Conservation (phyloP, 2,329 filamentous ascomycete species). For the Paraphaeosphaeria minitans region DNA sequence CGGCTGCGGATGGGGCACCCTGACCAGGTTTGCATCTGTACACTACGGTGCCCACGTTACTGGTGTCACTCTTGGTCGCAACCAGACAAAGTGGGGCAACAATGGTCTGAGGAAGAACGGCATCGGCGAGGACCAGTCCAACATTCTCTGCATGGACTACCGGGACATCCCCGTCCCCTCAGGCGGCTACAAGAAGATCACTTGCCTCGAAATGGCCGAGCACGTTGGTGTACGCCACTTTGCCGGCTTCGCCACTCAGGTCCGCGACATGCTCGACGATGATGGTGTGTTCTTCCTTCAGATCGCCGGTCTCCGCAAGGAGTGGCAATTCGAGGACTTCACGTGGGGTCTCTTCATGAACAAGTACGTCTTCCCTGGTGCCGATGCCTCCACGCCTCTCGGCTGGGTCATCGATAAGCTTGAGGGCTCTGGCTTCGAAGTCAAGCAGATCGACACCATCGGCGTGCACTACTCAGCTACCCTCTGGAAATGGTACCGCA, state of each 20-base stretch:
- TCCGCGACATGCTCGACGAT: constrained; percentile 94
- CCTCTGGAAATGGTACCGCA: constrained; percentile 97
- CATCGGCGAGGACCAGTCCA: constrained; percentile 84
- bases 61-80: constrained; percentile 91
- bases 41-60: constrained; percentile 87
- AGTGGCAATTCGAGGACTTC: constrained; percentile 97
- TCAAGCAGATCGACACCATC: constrained; percentile 91
- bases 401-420: constrained; percentile 84
- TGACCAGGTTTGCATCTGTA: constrained; percentile 88
- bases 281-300: constrained; percentile 96
- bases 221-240: constrained; percentile 96
- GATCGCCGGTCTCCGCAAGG: constrained; percentile 89
- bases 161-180: constrained; percentile 84
- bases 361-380: constrained; percentile 98
- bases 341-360: constrained; percentile 99
- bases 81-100: constrained; percentile 98
- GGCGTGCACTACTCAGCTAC: constrained; percentile 97
- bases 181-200: constrained; percentile 90
- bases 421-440: constrained; percentile 85
- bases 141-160: constrained; percentile 95
- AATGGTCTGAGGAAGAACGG: constrained; percentile 80
- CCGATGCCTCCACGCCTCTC: constrained; percentile 91
- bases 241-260: constrained; percentile 78
- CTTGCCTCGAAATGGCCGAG: constrained; percentile 97
- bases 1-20: constrained; percentile 96